A percentile compares a stretch with the other conserved stretches of the same genome.
These are phyloP conservation scores for Tricholoma furcatifolium DNA, from an alignment of 768 basidiomycete genomes.

Conservation along the genomic window DNA sequence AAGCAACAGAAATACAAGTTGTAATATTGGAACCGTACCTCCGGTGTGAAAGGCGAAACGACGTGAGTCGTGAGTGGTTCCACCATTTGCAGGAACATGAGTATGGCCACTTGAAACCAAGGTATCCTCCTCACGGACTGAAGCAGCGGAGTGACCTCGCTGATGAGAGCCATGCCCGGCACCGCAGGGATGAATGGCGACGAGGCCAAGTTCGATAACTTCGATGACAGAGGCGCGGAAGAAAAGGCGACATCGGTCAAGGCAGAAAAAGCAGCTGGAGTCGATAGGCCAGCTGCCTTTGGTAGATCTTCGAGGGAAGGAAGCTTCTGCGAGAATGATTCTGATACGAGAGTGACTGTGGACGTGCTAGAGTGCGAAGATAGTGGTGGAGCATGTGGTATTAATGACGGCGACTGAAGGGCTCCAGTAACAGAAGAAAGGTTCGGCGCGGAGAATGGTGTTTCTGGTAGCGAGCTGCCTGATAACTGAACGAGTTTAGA, in stretches of 20 bases:
- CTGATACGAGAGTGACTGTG: neutral
- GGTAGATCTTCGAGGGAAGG: neutral
- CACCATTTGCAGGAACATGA: conserved; percentile 68
- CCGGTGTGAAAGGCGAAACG: conserved; percentile 70
- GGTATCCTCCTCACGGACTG: conserved; percentile 48
- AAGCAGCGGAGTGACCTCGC: conserved; percentile 64
- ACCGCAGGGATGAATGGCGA: neutral
- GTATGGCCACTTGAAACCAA: conserved; percentile 64
- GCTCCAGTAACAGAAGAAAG: neutral
- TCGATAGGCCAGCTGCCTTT: neutral
- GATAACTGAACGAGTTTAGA: too few species aligned
- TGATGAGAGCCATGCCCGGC: conserved; percentile 23
- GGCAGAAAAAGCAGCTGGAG: neutral
- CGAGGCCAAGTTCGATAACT: neutral
- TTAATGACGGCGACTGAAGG: neutral
- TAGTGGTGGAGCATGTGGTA: too few species aligned
- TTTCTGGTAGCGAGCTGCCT: too few species aligned
- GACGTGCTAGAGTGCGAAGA: too few species aligned
- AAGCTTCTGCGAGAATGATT: neutral
- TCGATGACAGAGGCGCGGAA: neutral
- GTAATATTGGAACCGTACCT: conserved; percentile 39
- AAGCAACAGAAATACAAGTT: neutral
- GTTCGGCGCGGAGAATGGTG: neutral
- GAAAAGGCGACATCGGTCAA: neutral
- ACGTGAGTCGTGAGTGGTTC: conserved; percentile 75